Conservation (phyloP, 805 yeast genomes). For the Candida ficus region DNA sequence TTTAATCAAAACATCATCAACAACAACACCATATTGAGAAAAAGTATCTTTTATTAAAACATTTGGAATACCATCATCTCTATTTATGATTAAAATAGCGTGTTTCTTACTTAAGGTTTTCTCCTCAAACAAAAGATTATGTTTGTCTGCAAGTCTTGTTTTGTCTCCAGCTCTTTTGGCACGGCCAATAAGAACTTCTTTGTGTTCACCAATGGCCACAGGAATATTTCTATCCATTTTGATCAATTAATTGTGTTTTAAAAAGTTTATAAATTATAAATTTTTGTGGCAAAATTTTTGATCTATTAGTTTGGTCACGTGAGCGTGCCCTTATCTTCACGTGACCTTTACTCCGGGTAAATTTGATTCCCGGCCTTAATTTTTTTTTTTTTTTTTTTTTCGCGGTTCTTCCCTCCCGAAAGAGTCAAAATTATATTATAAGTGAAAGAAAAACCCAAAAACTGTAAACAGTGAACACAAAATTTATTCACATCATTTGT, state of each 20-base stretch:
- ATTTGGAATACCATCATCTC: not conserved
- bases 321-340: constrained; percentile 1
- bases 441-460: not conserved
- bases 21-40: constrained; percentile 11
- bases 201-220: not conserved
- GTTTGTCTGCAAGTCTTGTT: not conserved
- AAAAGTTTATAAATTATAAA: no score
- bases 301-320: not conserved
- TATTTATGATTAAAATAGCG: constrained; percentile 1
- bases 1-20: not conserved
- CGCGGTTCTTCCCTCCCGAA: not conserved
- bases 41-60: constrained; percentile 5
- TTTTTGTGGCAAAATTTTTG: not conserved
- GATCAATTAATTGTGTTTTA: no score
- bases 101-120: constrained; percentile 9
- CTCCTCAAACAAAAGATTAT: constrained; percentile 6
- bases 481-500: no score
- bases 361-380: not conserved
- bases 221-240: no score
- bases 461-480: no score
- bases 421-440: no score
- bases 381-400: not conserved
- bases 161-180: no score
- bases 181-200: constrained; percentile 2
- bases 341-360: not conserved